Evolutionary conservation across 768 basidiomycete species (phyloP).

Genomic region (Naganishia vishniacii): DNA sequence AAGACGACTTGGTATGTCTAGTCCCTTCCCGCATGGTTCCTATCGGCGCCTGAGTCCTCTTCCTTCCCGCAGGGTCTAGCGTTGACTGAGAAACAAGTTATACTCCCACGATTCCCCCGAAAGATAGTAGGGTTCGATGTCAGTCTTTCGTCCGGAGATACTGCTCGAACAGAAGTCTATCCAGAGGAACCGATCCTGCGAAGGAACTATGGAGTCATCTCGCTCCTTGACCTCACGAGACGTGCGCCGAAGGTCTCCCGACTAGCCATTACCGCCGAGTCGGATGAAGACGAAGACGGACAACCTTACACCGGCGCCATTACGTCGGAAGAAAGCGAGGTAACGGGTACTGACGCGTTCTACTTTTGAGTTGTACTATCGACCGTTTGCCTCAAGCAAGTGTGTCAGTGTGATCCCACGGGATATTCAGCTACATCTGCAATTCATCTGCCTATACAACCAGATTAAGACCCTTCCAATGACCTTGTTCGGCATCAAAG

Average conservation of each 20-base stretch:
- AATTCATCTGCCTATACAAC: constrained; percentile 5
- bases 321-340: not conserved
- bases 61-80: too few relatives aligned
- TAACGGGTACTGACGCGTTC: not conserved
- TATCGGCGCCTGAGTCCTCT: too few relatives aligned
- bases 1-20: not conserved
- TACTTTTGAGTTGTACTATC: not conserved
- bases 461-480: not conserved
- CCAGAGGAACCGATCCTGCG: not conserved
- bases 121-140: too few relatives aligned
- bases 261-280: not conserved
- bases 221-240: not conserved
- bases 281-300: not conserved
- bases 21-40: too few relatives aligned
- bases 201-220: not conserved
- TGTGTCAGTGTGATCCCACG: not conserved
- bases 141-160: not conserved
- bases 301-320: not conserved
- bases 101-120: too few relatives aligned
- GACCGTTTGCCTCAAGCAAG: not conserved
- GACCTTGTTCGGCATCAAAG: not conserved
- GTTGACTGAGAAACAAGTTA: too few relatives aligned
- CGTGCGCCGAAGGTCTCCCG: not conserved
- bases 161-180: not conserved
- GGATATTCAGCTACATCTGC: not conserved